Conservation (phyloP, 2,329 filamentous ascomycete genomes). For the Alternaria metachromatica region DNA sequence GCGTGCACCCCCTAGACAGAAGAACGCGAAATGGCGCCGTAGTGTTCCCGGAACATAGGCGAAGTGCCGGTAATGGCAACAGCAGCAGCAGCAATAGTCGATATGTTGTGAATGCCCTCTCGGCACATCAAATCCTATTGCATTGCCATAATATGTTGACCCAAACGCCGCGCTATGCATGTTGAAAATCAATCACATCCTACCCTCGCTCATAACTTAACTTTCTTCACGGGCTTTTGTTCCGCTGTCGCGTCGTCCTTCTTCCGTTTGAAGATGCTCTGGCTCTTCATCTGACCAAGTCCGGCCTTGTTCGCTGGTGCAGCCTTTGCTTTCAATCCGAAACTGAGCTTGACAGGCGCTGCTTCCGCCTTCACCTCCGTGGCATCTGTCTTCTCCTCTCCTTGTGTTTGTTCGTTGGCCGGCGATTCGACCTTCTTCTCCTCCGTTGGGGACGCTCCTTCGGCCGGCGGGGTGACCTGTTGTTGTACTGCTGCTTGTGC, state of each 20-base stretch:
- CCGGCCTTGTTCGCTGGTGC: conserved; percentile 35
- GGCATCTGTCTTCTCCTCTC: conserved; percentile 73
- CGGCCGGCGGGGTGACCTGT: conserved; percentile 44
- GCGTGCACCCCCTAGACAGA: neutral
- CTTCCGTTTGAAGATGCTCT: conserved; percentile 48
- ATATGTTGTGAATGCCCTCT: neutral
- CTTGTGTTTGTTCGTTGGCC: conserved; percentile 81
- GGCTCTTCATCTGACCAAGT: conserved; percentile 43
- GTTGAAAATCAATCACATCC: neutral
- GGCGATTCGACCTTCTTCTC: conserved; percentile 56
- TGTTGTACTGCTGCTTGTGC: conserved; percentile 42
- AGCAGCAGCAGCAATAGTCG: neutral
- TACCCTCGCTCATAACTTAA: conserved; percentile 33
- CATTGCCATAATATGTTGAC: neutral
- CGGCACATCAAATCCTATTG: neutral
- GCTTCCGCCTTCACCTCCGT: conserved; percentile 47
- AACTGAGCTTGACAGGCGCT: conserved; percentile 34
- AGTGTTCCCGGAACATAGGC: neutral
- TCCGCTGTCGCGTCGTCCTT: conserved; percentile 31
- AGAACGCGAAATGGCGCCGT: neutral
- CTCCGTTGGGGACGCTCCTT: conserved; percentile 37
- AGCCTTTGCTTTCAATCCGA: conserved; percentile 20
- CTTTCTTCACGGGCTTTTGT: conserved; percentile 42
- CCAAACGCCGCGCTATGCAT: conserved; percentile 33
- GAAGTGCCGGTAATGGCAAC: neutral